Conservation (phyloP, 495 filamentous ascomycete genomes). For the Aspergillus heteromorphus region DNA sequence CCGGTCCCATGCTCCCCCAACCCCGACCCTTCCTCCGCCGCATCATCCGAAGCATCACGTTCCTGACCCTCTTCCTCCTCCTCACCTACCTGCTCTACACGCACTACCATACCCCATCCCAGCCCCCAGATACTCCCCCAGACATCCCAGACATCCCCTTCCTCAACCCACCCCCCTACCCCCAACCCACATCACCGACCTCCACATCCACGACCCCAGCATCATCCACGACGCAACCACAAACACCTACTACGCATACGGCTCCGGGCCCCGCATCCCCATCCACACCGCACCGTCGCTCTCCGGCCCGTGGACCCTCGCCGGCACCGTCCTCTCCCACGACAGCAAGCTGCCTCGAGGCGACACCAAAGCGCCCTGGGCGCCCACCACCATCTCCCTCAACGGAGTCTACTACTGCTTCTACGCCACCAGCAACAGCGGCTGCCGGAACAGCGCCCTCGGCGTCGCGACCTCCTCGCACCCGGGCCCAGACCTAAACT, state of each 20-base stretch:
- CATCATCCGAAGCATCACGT: conserved; percentile 3
- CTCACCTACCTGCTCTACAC: not conserved
- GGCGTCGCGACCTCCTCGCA: conserved; percentile 61
- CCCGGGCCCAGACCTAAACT: conserved; percentile 55
- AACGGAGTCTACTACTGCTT: conserved; percentile 62
- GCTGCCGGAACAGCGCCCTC: conserved; percentile 62
- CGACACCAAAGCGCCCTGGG: conserved; percentile 43
- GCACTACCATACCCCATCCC: not conserved
- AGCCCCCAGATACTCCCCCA: not conserved
- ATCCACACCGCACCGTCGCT: conserved; percentile 32
- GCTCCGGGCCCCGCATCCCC: conserved; percentile 29
- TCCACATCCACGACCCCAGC: conserved; percentile 38
- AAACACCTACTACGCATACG: conserved; percentile 35
- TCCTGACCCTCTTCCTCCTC: not conserved
- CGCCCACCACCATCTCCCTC: conserved; percentile 55
- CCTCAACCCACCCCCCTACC: conserved; percentile 1
- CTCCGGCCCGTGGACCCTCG: conserved; percentile 37
- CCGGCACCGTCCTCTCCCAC: conserved; percentile 30
- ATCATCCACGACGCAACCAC: conserved; percentile 27
- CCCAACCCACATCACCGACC: conserved; percentile 29
- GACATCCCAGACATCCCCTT: not conserved
- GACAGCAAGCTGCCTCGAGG: conserved; percentile 40
- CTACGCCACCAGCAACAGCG: conserved; percentile 65
- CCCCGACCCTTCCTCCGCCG: not conserved
- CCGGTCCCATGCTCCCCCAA: not conserved